These are phyloP conservation scores for Thozetella sp. DNA, from an alignment of 495 filamentous ascomycete genomes.

Conservation along the genomic window DNA sequence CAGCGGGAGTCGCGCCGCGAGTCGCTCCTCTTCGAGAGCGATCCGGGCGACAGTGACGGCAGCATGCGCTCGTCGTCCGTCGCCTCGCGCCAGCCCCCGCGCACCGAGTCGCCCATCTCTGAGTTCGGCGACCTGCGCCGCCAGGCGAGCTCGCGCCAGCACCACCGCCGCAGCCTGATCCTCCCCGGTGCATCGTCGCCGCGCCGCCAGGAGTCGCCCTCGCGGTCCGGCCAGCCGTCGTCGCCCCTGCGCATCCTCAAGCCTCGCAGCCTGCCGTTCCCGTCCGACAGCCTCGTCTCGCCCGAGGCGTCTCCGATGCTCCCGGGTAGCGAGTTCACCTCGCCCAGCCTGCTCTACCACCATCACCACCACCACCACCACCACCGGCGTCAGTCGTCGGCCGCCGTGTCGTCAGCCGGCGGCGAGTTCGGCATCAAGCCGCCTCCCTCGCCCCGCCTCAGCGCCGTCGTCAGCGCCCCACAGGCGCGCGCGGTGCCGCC, in stretches of 20 bases:
- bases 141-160: constrained; percentile 70
- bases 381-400: constrained; percentile 91
- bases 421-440: constrained; percentile 58
- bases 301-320: constrained; percentile 89
- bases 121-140: constrained; percentile 73
- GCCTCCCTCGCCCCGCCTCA: constrained; percentile 80
- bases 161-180: constrained; percentile 81
- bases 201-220: constrained; percentile 84
- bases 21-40: constrained; percentile 77
- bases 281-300: constrained; percentile 75
- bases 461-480: constrained; percentile 69
- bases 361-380: constrained; percentile 58
- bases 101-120: constrained; percentile 89
- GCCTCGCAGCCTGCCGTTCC: constrained; percentile 70
- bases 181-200: constrained; percentile 75
- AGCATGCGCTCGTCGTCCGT: constrained; percentile 82
- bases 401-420: constrained; percentile 68
- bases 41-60: constrained; percentile 80
- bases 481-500: constrained; percentile 79
- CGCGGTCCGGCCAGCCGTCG: constrained; percentile 69
- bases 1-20: constrained; percentile 67
- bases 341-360: constrained; percentile 54
- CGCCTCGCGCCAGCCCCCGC: constrained; percentile 60
- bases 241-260: constrained; percentile 89
- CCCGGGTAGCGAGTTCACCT: constrained; percentile 76